Base-by-base conservation (phyloP, 1,284 basidiomycete species). In the Schizophyllum commune region DNA sequence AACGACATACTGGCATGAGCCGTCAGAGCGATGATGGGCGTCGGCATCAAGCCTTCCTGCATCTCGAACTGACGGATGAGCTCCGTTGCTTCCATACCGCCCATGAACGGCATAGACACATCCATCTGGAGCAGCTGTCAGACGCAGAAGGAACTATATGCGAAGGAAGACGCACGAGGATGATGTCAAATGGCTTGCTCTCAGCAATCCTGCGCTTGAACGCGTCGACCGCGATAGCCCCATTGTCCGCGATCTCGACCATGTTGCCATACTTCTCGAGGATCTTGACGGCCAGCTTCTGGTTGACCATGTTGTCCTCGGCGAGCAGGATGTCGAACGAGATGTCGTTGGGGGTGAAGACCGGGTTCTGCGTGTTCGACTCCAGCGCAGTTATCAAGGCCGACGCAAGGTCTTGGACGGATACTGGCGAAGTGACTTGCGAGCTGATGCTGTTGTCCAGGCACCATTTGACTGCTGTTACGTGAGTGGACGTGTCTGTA, bases 241-340 rank as follows among this genome's bases (percentile, higher is more conserved):
- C 97, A 70, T 99, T 99, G 80, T 98, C 96, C 17, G 96, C 97
- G 62, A 99, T 95, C 77, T 98, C 94, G 34, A 98, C 94, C 53
- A 87, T 86, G 73, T 99, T 97, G 0, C 96, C 96, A 60, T 96
- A 96, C 71, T 95, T 96, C 76, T 98, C 95, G 39, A 99, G 79
- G 66, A 99, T 94, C 81, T 98, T 98, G 67, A 97, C 91, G 0
- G 97, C 97, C 5, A 99, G 76, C 72, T 95, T 94, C 79, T 99
- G 96, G 77, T 99, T 99, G 64, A 99, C 96, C 66, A 96, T 78
- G 70, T 99, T 99, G 74, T 99, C 97, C 73, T 99, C 96, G 0
- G 96, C 96, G 6, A 99, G 83, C n/a, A 99, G 81, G 65, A 98
- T 96, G 73, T 93, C 93, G 74, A 94, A 95, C 5, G 88, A 84